These are phyloP conservation scores for Ogataea zsoltii DNA, from an alignment of 805 yeast species.

Conservation along the genomic window DNA sequence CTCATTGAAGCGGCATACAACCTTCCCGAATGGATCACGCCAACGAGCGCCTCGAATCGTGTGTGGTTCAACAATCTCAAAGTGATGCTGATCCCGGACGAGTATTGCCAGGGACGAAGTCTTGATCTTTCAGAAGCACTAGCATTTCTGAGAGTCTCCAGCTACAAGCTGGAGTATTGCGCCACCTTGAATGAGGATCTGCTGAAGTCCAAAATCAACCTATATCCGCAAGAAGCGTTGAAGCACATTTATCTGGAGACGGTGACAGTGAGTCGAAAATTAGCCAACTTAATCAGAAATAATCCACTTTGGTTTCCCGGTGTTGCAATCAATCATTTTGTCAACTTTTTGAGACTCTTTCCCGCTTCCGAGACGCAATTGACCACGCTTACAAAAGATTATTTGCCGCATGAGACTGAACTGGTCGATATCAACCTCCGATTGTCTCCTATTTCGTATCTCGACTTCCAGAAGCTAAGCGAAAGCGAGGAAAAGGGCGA, in stretches of 20 bases:
- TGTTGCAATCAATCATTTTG: conserved; percentile 13
- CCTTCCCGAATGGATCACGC: conserved; percentile 49
- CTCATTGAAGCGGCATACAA: conserved; percentile 49
- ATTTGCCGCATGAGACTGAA: neutral
- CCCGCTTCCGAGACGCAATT: neutral
- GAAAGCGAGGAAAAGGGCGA: conserved; percentile 3
- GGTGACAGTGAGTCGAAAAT: conserved; percentile 17
- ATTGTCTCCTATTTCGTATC: conserved; percentile 11
- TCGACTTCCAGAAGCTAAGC: conserved; percentile 10
- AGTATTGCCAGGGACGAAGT: conserved; percentile 35
- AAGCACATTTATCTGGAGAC: conserved; percentile 25
- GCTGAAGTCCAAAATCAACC: conserved; percentile 18
- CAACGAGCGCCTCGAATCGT: conserved; percentile 48
- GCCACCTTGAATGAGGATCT: conserved; percentile 24
- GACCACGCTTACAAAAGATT: conserved; percentile 1
- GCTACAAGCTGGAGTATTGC: conserved; percentile 33
- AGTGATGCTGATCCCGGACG: conserved; percentile 41
- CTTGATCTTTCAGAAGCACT: conserved; percentile 42
- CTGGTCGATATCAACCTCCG: conserved; percentile 11
- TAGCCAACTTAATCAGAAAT: conserved; percentile 13
- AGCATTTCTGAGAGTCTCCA: conserved; percentile 38
- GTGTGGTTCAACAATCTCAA: conserved; percentile 51
- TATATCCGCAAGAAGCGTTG: conserved; percentile 35
- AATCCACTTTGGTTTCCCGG: conserved; percentile 16
- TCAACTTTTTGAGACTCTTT: neutral